Conservation (phyloP, 2,329 filamentous ascomycete species). For the Dactylella cylindrospora region DNA sequence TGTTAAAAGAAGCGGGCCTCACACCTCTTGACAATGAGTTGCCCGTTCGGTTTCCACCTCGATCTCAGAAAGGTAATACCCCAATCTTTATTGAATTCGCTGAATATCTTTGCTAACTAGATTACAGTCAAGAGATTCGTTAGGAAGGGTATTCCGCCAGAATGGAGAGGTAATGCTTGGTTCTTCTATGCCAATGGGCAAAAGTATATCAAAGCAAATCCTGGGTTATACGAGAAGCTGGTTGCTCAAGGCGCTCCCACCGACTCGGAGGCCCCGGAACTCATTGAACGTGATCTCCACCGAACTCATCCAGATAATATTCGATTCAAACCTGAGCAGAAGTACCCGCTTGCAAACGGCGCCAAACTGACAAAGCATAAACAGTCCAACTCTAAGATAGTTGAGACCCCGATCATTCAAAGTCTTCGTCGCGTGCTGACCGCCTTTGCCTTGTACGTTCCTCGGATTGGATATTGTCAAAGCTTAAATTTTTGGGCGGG, state of each 20-base stretch:
- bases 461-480: slow-evolving; percentile 90
- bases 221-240: slow-evolving; percentile 73
- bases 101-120: slow-evolving; percentile 2
- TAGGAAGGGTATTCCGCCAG: slow-evolving; percentile 87
- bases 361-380: slow-evolving; percentile 52
- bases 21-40: slow-evolving; percentile 59
- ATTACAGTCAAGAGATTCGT: slow-evolving; percentile 74
- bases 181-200: slow-evolving; percentile 93
- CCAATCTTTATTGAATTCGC: background rate
- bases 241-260: slow-evolving; percentile 65
- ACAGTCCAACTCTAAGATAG: slow-evolving; percentile 50
- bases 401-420: slow-evolving; percentile 76
- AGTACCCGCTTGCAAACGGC: slow-evolving; percentile 47
- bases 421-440: slow-evolving; percentile 81
- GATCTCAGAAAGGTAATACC: slow-evolving; percentile 65
- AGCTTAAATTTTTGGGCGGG: slow-evolving; percentile 93
- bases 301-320: slow-evolving; percentile 94
- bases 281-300: slow-evolving; percentile 90
- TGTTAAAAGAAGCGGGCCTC: slow-evolving; percentile 75
- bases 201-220: slow-evolving; percentile 71
- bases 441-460: slow-evolving; percentile 88
- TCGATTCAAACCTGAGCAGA: slow-evolving; percentile 72
- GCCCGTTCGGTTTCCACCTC: slow-evolving; percentile 76
- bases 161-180: slow-evolving; percentile 94
- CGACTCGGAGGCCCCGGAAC: slow-evolving; percentile 75